Base-by-base conservation (phyloP, 2,329 filamentous ascomycete species). In the Rutstroemia sp. region DNA sequence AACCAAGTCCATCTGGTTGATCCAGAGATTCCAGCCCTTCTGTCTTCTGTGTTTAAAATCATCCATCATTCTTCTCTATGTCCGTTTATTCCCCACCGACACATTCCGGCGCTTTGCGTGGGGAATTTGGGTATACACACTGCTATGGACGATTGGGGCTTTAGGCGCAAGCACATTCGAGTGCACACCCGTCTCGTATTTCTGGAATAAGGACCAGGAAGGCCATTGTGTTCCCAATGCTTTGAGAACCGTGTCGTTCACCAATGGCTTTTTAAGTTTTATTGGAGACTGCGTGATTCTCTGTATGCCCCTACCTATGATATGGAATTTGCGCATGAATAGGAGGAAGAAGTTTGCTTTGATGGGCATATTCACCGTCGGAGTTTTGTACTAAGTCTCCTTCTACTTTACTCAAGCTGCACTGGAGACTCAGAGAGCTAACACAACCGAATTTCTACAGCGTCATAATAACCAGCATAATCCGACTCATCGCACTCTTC, bases 41-140 rank as follows among this genome's bases (percentile, higher is more conserved):
- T 39, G 17, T 38, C 17, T 56, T 7, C 17, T 57, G 16, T 62
- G 54, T 42, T 55, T 66, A 51, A 63, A 64, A 30, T 57, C 53
- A 6, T 66, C 58, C 12, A 61, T 65, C 14, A 51, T 65, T 4
- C 25, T 65, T 21, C 62, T 66, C 21, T 66, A 65, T 40, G 42
- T 60, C 34, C 53, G 61, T n/a, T 55, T 64, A 40, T 59, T 63
- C 49, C 39, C 54, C 6, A 56, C 48, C 5, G 38, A 51, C n/a
- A 52, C 21, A n/a, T 63, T 61, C 36, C 60, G 46, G 4, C 49
- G 55, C 14, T 62, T 54, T 27, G 60, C 57, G 16, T 65, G 49
- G 19, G 56, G 45, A 14, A 56, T 57, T 7, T 56, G 64, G 14
- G 51, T 46, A 7, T 63, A 59, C 23, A 61, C 63, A 4, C 21